A percentile compares a stretch with the other conserved stretches of the same genome.
phyloP scores from a whole-genome alignment of 192 early-diverging fungal species.

The Coemansia guatemalensis region DNA sequence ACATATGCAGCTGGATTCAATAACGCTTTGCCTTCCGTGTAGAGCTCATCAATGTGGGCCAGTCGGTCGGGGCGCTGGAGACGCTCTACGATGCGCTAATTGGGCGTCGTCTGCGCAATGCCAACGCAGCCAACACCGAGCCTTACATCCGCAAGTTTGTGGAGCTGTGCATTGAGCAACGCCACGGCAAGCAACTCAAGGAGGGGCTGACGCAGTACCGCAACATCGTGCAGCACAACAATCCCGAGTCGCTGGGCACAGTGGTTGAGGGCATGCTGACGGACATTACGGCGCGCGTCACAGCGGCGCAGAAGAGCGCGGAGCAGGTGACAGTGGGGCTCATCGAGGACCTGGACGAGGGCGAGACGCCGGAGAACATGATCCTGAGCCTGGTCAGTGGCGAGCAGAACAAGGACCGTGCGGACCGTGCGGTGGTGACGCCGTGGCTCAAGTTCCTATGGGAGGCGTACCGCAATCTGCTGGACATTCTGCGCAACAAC shows the following conservation, averaged over 20 bases:
- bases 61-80: constrained; percentile 79
- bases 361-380: constrained; percentile 95
- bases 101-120: constrained; percentile 83
- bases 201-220: constrained; percentile 98
- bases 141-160: constrained; percentile 94
- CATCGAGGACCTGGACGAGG: constrained; percentile 94
- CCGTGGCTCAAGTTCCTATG: constrained; percentile 99
- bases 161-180: constrained; percentile 83
- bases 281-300: constrained; percentile 81
- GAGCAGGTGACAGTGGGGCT: constrained; percentile 81
- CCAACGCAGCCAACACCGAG: constrained; percentile 77
- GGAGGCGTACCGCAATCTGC: constrained; percentile 98
- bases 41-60: constrained; percentile 74
- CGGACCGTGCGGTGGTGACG: constrained; percentile 96
- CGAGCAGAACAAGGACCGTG: constrained; percentile 93
- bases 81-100: constrained; percentile 91
- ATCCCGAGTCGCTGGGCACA: constrained; percentile 84
- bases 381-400: constrained; percentile 93
- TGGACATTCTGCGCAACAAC: constrained; percentile 97
- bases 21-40: constrained; percentile 57
- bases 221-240: constrained; percentile 96
- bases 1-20: neutral
- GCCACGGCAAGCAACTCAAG: constrained; percentile 89
- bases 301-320: constrained; percentile 87
- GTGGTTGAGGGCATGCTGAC: constrained; percentile 89